Conservation (phyloP, 1,139 yeast species). For the Nakaseomyces kungkrabaensis region DNA sequence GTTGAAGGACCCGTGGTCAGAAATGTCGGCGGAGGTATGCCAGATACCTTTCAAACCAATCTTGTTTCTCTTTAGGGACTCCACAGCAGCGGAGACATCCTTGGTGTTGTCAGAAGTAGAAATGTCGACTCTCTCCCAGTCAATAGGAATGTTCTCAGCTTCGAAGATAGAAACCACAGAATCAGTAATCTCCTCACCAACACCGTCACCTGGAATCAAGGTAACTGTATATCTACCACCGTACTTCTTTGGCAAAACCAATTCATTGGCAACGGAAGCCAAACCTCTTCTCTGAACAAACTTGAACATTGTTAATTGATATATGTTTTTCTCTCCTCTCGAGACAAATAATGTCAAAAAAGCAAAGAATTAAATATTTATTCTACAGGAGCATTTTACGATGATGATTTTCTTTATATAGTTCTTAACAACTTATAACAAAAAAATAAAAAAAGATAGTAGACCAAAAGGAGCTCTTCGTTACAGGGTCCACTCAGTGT, state of each 20-base stretch:
- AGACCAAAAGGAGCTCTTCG: too few relatives aligned
- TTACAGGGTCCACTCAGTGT: too few relatives aligned
- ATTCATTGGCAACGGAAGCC: constrained; percentile 40
- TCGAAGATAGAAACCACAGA: constrained; percentile 86
- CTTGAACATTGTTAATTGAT: neutral
- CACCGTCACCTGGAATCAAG: constrained; percentile 91
- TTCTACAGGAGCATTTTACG: too few relatives aligned
- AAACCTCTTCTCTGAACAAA: constrained; percentile 25
- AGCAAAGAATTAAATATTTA: too few relatives aligned
- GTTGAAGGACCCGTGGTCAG: constrained; percentile 74
- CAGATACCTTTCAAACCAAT: constrained; percentile 95
- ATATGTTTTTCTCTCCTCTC: neutral
- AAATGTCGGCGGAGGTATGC: constrained; percentile 73
- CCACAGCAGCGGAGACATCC: constrained; percentile 77
- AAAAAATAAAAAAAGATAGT: too few relatives aligned
- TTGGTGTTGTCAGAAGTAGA: constrained; percentile 61
- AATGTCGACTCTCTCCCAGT: constrained; percentile 87
- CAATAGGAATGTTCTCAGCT: constrained; percentile 75
- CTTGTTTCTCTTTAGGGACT: constrained; percentile 89
- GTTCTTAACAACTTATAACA: too few relatives aligned
- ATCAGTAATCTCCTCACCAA: constrained; percentile 92
- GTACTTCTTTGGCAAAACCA: constrained; percentile 77
- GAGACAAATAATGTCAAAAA: neutral
- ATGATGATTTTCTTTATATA: too few relatives aligned
- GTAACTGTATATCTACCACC: constrained; percentile 93